Evolutionary conservation across 495 filamentous ascomycete genomes (phyloP).

Genomic region (Aspergillus mulundensis): DNA sequence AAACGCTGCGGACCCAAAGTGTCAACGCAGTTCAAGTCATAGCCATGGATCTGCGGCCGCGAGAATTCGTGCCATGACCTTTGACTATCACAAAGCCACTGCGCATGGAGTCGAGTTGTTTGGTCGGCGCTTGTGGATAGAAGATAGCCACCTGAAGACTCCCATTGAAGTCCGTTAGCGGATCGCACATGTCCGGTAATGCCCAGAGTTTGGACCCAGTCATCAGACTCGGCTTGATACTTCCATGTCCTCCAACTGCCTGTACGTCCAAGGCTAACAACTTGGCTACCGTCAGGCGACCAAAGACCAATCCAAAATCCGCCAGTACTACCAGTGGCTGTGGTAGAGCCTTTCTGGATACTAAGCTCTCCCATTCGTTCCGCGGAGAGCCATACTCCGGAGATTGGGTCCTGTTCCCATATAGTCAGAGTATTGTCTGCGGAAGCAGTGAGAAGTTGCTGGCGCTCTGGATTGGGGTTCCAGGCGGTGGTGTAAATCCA

Average conservation of each 20-base stretch:
- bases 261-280: constrained; percentile 81
- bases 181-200: constrained; percentile 80
- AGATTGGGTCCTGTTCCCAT: constrained; percentile 78
- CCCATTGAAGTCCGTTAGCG: constrained; percentile 79
- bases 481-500: constrained; percentile 91
- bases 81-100: constrained; percentile 59
- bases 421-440: constrained; percentile 93
- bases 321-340: constrained; percentile 90
- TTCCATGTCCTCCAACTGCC: constrained; percentile 90
- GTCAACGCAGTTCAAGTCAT: constrained; percentile 93
- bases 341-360: constrained; percentile 87
- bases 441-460: constrained; percentile 83
- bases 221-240: constrained; percentile 47
- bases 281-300: constrained; percentile 70
- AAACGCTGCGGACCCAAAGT: constrained; percentile 66
- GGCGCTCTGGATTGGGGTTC: constrained; percentile 51
- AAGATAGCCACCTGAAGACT: constrained; percentile 75
- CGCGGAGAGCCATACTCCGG: constrained; percentile 83
- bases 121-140: constrained; percentile 89
- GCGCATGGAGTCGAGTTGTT: constrained; percentile 87
- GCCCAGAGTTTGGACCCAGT: constrained; percentile 73
- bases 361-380: constrained; percentile 90
- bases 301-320: constrained; percentile 96
- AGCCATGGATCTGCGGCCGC: constrained; percentile 95
- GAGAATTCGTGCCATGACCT: constrained; percentile 92